phyloP scores from a whole-genome alignment of 345 rosid genomes.

The Microcos paniculata region DNA sequence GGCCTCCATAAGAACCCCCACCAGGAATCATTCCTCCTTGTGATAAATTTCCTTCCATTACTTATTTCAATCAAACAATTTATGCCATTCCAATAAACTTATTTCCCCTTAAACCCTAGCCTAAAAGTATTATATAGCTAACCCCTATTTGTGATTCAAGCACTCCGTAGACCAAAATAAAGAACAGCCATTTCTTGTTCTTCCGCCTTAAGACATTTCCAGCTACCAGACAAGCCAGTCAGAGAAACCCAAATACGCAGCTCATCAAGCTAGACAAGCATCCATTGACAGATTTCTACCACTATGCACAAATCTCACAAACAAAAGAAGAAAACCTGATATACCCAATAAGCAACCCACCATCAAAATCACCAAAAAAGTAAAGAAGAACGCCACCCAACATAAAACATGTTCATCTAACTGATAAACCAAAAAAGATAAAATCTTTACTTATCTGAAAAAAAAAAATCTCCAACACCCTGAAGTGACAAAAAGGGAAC shows the following conservation, averaged over 20 bases:
- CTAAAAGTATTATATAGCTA: background rate
- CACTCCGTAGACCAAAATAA: conserved; percentile 13
- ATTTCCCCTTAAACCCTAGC: conserved; percentile 22
- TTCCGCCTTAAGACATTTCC: conserved; percentile 4
- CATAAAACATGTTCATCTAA: background rate
- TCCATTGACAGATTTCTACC: conserved; percentile 1
- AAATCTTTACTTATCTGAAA: conserved; percentile 16
- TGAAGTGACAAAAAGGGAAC: background rate
- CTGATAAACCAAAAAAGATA: background rate
- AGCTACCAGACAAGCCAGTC: background rate
- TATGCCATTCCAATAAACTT: conserved; percentile 20
- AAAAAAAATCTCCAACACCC: conserved; percentile 10
- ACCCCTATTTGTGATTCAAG: conserved; percentile 2
- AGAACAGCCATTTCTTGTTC: conserved; percentile 11
- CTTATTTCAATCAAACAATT: conserved; percentile 6
- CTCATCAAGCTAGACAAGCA: conserved; percentile 18
- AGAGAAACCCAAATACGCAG: conserved; percentile 7
- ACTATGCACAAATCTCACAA: conserved; percentile 11
- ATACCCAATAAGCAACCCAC: background rate
- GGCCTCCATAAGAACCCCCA: conserved; percentile 62
- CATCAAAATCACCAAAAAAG: conserved; percentile 13
- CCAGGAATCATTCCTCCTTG: conserved; percentile 72
- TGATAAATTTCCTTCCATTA: conserved; percentile 70
- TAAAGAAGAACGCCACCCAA: background rate
- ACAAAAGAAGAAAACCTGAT: background rate